phyloP scores from a whole-genome alignment of 2,329 filamentous ascomycete genomes.

The Davidsoniella virescens region DNA sequence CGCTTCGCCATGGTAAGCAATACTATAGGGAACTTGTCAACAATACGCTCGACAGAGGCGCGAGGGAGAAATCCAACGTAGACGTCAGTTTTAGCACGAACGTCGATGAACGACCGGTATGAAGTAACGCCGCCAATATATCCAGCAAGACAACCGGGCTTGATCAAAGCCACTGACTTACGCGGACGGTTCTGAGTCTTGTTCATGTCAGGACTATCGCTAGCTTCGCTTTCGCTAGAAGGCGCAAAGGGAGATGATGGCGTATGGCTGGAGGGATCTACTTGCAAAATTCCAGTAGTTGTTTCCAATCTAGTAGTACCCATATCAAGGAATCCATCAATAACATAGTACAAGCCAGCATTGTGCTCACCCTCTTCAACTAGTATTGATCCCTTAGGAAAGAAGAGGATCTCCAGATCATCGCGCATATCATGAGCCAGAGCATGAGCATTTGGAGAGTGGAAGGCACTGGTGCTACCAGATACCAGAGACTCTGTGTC shows the following conservation, averaged over 20 bases:
- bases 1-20: slow-evolving; percentile 92
- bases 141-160: slow-evolving; percentile 83
- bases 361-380: slow-evolving; percentile 97
- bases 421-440: slow-evolving; percentile 69
- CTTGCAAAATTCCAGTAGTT: slow-evolving; percentile 9
- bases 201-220: slow-evolving; percentile 20
- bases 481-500: slow-evolving; percentile 78
- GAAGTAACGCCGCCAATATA: slow-evolving; percentile 92
- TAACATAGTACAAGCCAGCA: slow-evolving; percentile 89
- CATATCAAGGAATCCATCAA: slow-evolving; percentile 92
- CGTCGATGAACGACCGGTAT: slow-evolving; percentile 89
- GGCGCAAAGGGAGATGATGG: not conserved
- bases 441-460: slow-evolving; percentile 46
- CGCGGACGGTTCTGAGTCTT: slow-evolving; percentile 32
- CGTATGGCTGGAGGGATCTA: slow-evolving; percentile 12
- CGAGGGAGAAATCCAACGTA: slow-evolving; percentile 91
- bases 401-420: slow-evolving; percentile 94
- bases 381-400: slow-evolving; percentile 82
- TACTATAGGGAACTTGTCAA: slow-evolving; percentile 82
- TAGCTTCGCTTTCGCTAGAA: not conserved
- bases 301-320: slow-evolving; percentile 11
- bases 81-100: slow-evolving; percentile 93
- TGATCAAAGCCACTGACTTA: slow-evolving; percentile 75
- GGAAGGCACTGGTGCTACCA: slow-evolving; percentile 42
- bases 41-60: slow-evolving; percentile 72